These are phyloP conservation scores for Pistacia integerrima DNA, from an alignment of 345 rosid species.

Conservation along the genomic window DNA sequence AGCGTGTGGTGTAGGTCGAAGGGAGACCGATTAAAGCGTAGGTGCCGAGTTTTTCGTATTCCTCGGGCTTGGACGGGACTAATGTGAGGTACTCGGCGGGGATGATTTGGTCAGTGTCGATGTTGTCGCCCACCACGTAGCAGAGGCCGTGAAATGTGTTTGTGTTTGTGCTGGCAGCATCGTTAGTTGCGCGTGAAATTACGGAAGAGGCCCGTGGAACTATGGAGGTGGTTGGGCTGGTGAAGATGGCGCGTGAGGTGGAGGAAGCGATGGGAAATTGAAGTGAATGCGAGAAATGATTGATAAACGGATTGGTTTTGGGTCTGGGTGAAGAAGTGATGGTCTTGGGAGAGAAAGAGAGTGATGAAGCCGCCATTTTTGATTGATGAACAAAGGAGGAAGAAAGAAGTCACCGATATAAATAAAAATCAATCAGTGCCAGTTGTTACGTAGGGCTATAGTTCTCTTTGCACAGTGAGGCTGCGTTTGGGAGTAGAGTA, in stretches of 20 bases:
- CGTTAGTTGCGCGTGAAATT: constrained; percentile 24
- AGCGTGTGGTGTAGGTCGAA: constrained; percentile 55
- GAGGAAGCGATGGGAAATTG: constrained; percentile 23
- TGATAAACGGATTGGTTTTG: constrained; percentile 22
- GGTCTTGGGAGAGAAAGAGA: constrained; percentile 28
- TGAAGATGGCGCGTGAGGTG: constrained; percentile 4
- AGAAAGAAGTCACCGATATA: no score
- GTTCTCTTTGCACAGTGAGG: neutral
- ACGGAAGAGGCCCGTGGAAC: constrained; percentile 32
- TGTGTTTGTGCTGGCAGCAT: constrained; percentile 23
- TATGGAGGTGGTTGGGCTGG: constrained; percentile 8
- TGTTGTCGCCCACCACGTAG: constrained; percentile 91
- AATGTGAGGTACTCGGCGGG: constrained; percentile 90
- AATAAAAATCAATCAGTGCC: neutral
- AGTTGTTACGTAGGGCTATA: neutral
- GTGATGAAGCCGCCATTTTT: constrained; percentile 34
- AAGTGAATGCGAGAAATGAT: constrained; percentile 20
- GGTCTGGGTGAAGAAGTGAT: constrained; percentile 18
- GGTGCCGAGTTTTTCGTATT: constrained; percentile 85
- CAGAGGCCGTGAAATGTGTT: constrained; percentile 79
- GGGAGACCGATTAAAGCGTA: constrained; percentile 86
- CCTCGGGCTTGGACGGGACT: constrained; percentile 83
- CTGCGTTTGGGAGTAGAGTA: no score
- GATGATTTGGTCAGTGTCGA: constrained; percentile 94
- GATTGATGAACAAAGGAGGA: neutral